Conservation (phyloP, 306 rosid genomes). For the Cicer arietinum region DNA sequence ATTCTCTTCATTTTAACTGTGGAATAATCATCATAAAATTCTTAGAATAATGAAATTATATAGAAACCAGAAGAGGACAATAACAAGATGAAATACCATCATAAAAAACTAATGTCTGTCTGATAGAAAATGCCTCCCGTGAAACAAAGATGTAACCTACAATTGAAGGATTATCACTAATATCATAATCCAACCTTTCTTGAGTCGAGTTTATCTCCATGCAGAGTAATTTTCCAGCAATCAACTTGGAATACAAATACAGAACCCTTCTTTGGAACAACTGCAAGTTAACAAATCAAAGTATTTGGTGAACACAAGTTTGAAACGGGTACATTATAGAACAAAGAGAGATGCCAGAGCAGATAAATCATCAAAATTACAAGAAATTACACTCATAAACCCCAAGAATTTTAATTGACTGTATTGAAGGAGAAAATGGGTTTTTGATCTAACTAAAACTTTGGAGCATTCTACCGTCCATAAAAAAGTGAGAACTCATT, state of each 20-base stretch:
- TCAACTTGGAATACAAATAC: slow-evolving; percentile 75
- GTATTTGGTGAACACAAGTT: slow-evolving; percentile 36
- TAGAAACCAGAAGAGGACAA: not conserved
- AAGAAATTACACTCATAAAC: not conserved
- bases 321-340: not conserved
- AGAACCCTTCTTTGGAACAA: slow-evolving; percentile 78
- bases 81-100: slow-evolving; percentile 6
- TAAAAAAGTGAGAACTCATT: slow-evolving; percentile 10
- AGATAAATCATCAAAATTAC: slow-evolving; percentile 23
- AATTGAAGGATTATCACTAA: slow-evolving; percentile 22
- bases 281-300: slow-evolving; percentile 57
- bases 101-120: not conserved
- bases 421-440: slow-evolving; percentile 5
- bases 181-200: slow-evolving; percentile 59
- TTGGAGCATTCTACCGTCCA: slow-evolving; percentile 12
- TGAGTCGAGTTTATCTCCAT: slow-evolving; percentile 78
- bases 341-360: slow-evolving; percentile 2
- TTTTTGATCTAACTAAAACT: slow-evolving; percentile 14
- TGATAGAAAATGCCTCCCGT: not conserved
- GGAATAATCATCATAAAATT: slow-evolving; percentile 10
- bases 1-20: slow-evolving; percentile 7
- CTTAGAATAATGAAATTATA: not conserved
- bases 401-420: not conserved
- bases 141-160: slow-evolving; percentile 36
- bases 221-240: slow-evolving; percentile 83